Percentiles rank a stretch among this genome's conserved stretches.
phyloP scores from a whole-genome alignment of 169 alveolate species.

The Miamiensis avidus region DNA sequence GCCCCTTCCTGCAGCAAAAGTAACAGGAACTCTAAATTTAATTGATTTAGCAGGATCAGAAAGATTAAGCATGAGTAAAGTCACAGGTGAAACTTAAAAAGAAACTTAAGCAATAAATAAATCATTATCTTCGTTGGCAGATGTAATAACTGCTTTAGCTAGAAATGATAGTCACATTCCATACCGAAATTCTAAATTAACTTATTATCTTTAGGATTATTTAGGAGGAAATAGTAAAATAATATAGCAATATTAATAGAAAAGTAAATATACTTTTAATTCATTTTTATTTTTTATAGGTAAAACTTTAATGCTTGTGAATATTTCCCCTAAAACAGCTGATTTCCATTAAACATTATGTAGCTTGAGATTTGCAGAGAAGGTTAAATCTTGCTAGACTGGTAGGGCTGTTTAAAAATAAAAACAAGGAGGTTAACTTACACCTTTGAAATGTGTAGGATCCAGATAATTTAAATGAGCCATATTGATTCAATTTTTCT shows the following conservation, averaged over 20 bases:
- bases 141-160: constrained; percentile 78
- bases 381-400: constrained; percentile 33
- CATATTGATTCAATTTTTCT: too few species aligned
- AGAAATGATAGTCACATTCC: constrained; percentile 74
- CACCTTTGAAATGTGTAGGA: neutral
- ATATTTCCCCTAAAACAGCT: constrained; percentile 47
- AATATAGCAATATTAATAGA: neutral
- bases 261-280: neutral
- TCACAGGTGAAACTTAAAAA: constrained; percentile 50
- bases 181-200: constrained; percentile 77
- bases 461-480: too few species aligned
- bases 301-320: constrained; percentile 63
- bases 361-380: constrained; percentile 57
- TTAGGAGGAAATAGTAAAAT: constrained; percentile 70
- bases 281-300: constrained; percentile 24
- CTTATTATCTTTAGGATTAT: constrained; percentile 74
- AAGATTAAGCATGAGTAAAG: constrained; percentile 61
- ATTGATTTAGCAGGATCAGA: constrained; percentile 87
- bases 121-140: constrained; percentile 65
- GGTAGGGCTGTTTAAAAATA: neutral
- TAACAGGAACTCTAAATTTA: constrained; percentile 80
- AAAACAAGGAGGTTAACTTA: neutral
- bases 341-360: constrained; percentile 52
- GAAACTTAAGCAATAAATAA: constrained; percentile 81
- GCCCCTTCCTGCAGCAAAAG: too few species aligned